Evolutionary conservation across 305 asterid genomes (phyloP).

Genomic region (Fraxinus latifolia): DNA sequence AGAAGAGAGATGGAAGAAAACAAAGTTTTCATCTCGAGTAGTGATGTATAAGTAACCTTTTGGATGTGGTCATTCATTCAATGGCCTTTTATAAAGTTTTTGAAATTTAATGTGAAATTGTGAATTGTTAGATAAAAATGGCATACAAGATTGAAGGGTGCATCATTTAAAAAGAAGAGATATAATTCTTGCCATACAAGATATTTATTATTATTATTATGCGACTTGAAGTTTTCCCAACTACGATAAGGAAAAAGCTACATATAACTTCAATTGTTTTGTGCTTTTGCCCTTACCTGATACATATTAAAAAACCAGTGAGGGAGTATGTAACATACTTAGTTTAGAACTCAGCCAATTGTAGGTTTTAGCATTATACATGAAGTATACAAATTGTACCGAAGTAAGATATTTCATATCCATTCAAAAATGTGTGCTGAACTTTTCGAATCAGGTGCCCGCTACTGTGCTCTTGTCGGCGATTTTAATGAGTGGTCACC

Average conservation of each 20-base stretch:
- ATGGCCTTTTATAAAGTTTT: background rate
- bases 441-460: slow-evolving; percentile 69
- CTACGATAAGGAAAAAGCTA: background rate
- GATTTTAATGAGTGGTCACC: slow-evolving; percentile 96
- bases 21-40: background rate
- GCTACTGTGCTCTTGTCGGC: slow-evolving; percentile 88
- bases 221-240: background rate
- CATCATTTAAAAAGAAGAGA: background rate
- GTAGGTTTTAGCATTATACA: background rate
- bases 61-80: background rate
- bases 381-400: background rate
- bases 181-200: background rate
- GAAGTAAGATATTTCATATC: background rate
- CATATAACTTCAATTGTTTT: background rate
- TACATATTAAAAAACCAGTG: background rate
- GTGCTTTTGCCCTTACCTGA: background rate
- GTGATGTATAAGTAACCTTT: background rate
- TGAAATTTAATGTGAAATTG: background rate
- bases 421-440: slow-evolving; percentile 25
- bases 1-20: background rate
- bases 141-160: background rate
- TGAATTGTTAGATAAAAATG: background rate
- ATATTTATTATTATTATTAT: background rate
- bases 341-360: background rate
- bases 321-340: background rate